These are phyloP conservation scores for Triglochin maritima DNA, from an alignment of 106 monocot species.

Conservation along the genomic window DNA sequence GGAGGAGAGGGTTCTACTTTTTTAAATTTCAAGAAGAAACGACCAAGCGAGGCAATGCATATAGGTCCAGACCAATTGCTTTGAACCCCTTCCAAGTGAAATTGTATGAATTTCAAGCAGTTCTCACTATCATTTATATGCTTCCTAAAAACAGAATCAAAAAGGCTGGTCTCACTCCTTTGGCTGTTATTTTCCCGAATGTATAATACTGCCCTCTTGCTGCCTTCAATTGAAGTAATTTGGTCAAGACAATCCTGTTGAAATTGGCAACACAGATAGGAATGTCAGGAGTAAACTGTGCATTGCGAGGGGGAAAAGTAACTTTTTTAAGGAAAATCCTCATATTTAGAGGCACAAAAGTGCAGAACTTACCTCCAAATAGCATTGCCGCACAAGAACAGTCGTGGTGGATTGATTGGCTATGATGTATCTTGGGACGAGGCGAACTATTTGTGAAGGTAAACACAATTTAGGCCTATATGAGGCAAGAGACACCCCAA, in stretches of 20 bases:
- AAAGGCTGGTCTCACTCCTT: slow-evolving; percentile 25
- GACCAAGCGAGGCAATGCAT: slow-evolving; percentile 76
- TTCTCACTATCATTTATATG: slow-evolving; percentile 39
- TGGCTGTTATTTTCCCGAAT: slow-evolving; percentile 19
- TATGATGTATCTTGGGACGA: slow-evolving; percentile 65
- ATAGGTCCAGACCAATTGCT: slow-evolving; percentile 82
- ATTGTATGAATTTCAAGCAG: slow-evolving; percentile 51
- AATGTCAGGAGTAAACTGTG: background rate
- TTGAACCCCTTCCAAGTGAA: slow-evolving; percentile 37
- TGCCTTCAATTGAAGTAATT: slow-evolving; percentile 28
- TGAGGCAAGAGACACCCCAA: slow-evolving; percentile 58
- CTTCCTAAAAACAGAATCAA: slow-evolving; percentile 45
- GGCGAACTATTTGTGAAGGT: slow-evolving; percentile 42
- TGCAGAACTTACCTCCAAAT: slow-evolving; percentile 40
- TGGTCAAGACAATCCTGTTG: slow-evolving; percentile 35
- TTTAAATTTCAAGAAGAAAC: slow-evolving; percentile 82
- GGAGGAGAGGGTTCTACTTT: slow-evolving; percentile 4
- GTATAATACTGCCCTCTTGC: slow-evolving; percentile 27
- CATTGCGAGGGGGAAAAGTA: too few species aligned
- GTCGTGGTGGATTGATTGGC: slow-evolving; percentile 52
- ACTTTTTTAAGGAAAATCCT: too few species aligned
- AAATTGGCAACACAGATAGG: background rate
- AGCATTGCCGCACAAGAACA: slow-evolving; percentile 55
- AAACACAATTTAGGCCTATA: slow-evolving; percentile 15
- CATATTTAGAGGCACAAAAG: background rate